Base-by-base conservation (phyloP, 179 eudicot genomes). In the Carnegiea gigantea region DNA sequence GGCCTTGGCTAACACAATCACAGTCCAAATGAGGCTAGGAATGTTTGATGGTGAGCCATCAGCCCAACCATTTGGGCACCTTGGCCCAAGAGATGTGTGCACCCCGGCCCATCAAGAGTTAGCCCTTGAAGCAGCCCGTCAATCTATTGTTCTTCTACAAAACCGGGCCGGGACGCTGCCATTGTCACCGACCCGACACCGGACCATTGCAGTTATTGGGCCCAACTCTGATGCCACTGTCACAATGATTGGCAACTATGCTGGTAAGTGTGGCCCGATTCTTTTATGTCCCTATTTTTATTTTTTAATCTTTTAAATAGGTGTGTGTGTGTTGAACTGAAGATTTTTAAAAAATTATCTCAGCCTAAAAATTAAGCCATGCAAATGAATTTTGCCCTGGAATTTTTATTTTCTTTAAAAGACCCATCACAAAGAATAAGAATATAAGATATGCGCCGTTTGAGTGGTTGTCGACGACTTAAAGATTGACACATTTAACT, bases 231-330 rank as follows among this genome's bases (percentile, higher is more conserved):
- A 97, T 79, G 99, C 84, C 71, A 95, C 98, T 0, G 90, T 79
- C 6, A 91, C 98, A 46, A 97, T 97, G 99, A 95, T 95, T 13
- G 99, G 97, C 21, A 97, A 97, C 83, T 97, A 97, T 77, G 98
- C 97, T 6, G 99, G 99, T 95, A 88, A 6, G 80, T 76, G 3
- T 68, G 43, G 40, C 38, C 43, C 40, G 28, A 68, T 14, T 68
- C 6, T 68, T 9, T 64, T 64, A 9, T 33, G 36, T 33, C 36
- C 36, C 36, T 33, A 48, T 48, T 10, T 5, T 15, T 38, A 36
- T 26, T 30, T 33, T 71, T 38, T 7, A 40, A 40, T 7, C 44
- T 40, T 40, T 40, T 40, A 5, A 40, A 40, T 40, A 9, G 44
- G 6, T 40, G 44, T 3, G 44, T 5, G 0, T 33, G 44, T 40